Conservation (phyloP, 2,329 filamentous ascomycete species). For the Magnaporthiopsis incrustans region DNA sequence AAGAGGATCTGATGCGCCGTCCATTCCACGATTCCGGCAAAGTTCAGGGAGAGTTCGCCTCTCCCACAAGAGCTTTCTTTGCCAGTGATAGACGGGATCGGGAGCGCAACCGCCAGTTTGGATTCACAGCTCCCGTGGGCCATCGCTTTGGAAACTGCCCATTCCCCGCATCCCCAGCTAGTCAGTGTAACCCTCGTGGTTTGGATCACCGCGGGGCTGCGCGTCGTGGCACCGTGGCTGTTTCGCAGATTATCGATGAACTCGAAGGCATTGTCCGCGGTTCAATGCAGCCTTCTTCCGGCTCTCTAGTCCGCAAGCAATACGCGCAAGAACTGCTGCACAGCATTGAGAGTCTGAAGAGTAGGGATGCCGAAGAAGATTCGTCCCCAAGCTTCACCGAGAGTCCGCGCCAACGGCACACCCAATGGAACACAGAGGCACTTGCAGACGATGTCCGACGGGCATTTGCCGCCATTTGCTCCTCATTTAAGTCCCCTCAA, state of each 20-base stretch:
- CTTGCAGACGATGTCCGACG: not conserved
- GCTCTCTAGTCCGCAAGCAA: not conserved
- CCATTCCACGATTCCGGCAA: not conserved
- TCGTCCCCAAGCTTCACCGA: not conserved
- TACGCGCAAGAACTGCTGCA: constrained; percentile 5
- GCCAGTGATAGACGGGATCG: not conserved
- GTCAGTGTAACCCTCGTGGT: too few species aligned
- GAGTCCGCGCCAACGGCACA: not conserved
- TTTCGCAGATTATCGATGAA: not conserved
- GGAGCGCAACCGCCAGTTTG: not conserved
- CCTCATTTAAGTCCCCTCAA: not conserved
- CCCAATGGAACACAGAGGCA: not conserved
- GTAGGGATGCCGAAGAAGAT: not conserved
- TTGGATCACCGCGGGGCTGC: not conserved
- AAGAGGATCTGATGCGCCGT: not conserved
- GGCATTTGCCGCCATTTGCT: not conserved
- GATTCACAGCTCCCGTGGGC: not conserved
- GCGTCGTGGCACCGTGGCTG: not conserved
- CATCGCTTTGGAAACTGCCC: not conserved
- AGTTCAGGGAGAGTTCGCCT: not conserved
- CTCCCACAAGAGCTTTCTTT: not conserved
- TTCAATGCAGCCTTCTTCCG: not conserved
- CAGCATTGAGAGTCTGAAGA: constrained; percentile 10
- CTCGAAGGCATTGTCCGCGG: not conserved
- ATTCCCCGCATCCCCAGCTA: too few species aligned